Conservation (phyloP, 768 basidiomycete genomes). For the Paxillus ammoniavirescens region DNA sequence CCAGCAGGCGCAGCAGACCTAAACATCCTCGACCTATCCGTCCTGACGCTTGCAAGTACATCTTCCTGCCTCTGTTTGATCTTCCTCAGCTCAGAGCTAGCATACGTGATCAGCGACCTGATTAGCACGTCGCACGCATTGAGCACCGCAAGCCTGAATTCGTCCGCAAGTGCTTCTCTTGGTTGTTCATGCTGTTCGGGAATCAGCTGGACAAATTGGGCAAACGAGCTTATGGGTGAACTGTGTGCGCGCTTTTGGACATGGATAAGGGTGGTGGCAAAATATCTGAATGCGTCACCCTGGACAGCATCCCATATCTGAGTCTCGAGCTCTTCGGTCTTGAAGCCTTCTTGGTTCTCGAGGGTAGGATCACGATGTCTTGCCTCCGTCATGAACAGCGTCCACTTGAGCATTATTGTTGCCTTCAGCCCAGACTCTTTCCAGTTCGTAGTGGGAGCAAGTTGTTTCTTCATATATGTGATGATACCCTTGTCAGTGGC, state of each 20-base stretch:
- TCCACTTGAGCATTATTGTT: conserved; percentile 80
- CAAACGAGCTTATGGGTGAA: conserved; percentile 36
- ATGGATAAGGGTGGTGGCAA: conserved; percentile 57
- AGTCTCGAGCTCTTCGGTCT: conserved; percentile 75
- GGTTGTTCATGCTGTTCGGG: conserved; percentile 38
- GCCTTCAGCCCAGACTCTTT: conserved; percentile 70
- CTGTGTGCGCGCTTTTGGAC: conserved; percentile 40
- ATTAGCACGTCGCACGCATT: conserved; percentile 69
- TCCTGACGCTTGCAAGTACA: conserved; percentile 63
- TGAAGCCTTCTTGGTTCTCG: conserved; percentile 63
- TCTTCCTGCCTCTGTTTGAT: conserved; percentile 93
- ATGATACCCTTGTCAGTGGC: conserved; percentile 48
- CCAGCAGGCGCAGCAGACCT: conserved; percentile 44
- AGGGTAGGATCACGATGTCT: conserved; percentile 66
- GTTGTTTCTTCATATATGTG: conserved; percentile 57
- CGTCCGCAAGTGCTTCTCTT: conserved; percentile 40
- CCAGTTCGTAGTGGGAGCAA: conserved; percentile 58
- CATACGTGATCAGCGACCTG: conserved; percentile 68
- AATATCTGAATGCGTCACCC: conserved; percentile 75
- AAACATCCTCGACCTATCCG: conserved; percentile 56
- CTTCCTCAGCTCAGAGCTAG: conserved; percentile 78
- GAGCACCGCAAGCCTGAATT: conserved; percentile 53
- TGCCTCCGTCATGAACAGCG: conserved; percentile 76
- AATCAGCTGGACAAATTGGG: conserved; percentile 37
- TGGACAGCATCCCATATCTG: conserved; percentile 84